Base-by-base conservation (phyloP, 768 basidiomycete species). In the Boletus huronensis region DNA sequence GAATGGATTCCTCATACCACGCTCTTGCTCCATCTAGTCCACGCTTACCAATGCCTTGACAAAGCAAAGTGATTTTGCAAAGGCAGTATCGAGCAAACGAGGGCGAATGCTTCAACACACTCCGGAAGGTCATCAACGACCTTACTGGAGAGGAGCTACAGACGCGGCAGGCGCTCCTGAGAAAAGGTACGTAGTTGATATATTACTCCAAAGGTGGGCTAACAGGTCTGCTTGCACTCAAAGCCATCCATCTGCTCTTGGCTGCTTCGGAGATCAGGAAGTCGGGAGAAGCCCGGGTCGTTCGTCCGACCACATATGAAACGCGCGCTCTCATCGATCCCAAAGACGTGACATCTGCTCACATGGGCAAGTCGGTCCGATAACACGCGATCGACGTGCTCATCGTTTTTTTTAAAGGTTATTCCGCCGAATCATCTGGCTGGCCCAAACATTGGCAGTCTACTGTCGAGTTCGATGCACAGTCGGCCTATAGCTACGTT, bases 1-100 rank as follows among this genome's bases (percentile, higher is more conserved):
- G 1, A 13, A 55, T 51, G 53, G 40, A 53, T 36, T 46, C 32
- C 2, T 43, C 50, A 21, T 25, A 34, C 28, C 39, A 14, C 7
- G 1, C 29, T 36, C 17, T 31, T 16, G 2, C 17, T 32, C 23
- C 40, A 21, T 29, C 48, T 3, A 10, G n/a, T 11, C 0, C 53
- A 19, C 16, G 41, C 28, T 29, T 32, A 1, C 29, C 53, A 10
- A 25, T 28, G 16, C 19, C 58, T 29, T 64, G 54, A 44, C 49
- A 45, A 8, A 56, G 28, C 32, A 69, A 61, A 40, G 56, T 41
- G 34, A 32, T 46, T 2, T 31, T 36, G 6, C 68, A 69, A 21
- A 55, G 54, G 26, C 58, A 39, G 23, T 69, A 68, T 25, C 61
- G 68, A 25, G 51, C 47, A 23, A 62, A 59, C 38, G 68, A 69